Conservation (phyloP, 768 basidiomycete species). For the Cystobasidiopsis lactophilus region DNA sequence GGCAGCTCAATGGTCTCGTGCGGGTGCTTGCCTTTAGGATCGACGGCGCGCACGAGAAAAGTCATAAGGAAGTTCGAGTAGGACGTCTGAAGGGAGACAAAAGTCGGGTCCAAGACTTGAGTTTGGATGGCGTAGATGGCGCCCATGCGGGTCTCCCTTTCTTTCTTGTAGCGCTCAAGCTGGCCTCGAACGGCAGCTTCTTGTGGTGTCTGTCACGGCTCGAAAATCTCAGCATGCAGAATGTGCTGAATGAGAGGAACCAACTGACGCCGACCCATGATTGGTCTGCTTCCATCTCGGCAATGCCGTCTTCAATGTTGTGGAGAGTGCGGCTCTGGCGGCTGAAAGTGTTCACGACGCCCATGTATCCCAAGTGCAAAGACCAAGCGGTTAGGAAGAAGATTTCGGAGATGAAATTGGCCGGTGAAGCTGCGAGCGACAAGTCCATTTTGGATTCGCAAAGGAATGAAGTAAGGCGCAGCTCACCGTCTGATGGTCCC, state of each 20-base stretch:
- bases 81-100: constrained; percentile 50
- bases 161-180: constrained; percentile 54
- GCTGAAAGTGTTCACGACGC: constrained; percentile 52
- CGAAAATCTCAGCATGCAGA: neutral
- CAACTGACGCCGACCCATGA: constrained; percentile 54
- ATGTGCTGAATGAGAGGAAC: constrained; percentile 2
- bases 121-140: constrained; percentile 51
- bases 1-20: constrained; percentile 44
- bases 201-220: constrained; percentile 37
- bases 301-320: constrained; percentile 48
- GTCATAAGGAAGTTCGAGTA: constrained; percentile 80
- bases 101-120: constrained; percentile 66
- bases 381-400: constrained; percentile 74
- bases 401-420: constrained; percentile 86
- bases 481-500: neutral
- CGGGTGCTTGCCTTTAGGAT: constrained; percentile 59
- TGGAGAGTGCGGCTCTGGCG: constrained; percentile 25
- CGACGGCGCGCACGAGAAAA: constrained; percentile 78
- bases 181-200: constrained; percentile 57
- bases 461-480: too few relatives aligned
- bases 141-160: constrained; percentile 10
- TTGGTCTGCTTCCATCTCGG: constrained; percentile 53
- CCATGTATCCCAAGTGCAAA: constrained; percentile 70
- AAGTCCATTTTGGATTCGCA: neutral
- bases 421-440: constrained; percentile 32